Base-by-base conservation (phyloP, 345 rosid genomes). In the Gossypium raimondii region DNA sequence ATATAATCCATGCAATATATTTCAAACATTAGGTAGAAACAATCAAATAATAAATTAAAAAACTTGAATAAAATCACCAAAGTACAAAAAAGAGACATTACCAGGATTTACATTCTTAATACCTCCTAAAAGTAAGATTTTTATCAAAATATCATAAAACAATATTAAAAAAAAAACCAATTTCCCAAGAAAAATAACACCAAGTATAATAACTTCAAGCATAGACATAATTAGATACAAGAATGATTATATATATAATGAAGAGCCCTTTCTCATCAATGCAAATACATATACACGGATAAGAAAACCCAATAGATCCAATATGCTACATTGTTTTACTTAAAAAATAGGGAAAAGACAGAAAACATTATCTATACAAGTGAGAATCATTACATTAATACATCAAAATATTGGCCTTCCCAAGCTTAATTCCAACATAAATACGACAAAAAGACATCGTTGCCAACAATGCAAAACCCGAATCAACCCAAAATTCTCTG, bases 401-500 rank as follows among this genome's bases (percentile, higher is more conserved):
- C 34, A 44, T 20, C 47, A 44, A 10, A 45, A 41, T 45, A 24
- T 34, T 34, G 38, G 70, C 55, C 70, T 18, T 45, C 38, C 38
- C 53, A 45, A 12, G 53, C 18, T 45, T 22, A 20, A 45, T 16
- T 67, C 70, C 70, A 67, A 67, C 55, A 67, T 48, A 67, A 24
- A 67, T 47, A 47, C 17, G 14, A 67, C 59, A 25, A 50, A 50
- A 14, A 27, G 41, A 24, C 72, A 27, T 51, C 59, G 9, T 17
- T 44, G 9, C 4, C 24, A 22, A 14, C 9, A 3, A 47, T 45
- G 22, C 47, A 69, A 43, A 27, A 51, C 60, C 47, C 13, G 38
- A 69, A 51, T 52, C 59, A 27, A 69, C 73, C 73, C 14, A 51
- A 69, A 14, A 9, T 27, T 48, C 73, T 68, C 59, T 8, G 58